These are phyloP conservation scores for Teratosphaeria zuluensis DNA, from an alignment of 2,329 filamentous ascomycete genomes.

Conservation along the genomic window DNA sequence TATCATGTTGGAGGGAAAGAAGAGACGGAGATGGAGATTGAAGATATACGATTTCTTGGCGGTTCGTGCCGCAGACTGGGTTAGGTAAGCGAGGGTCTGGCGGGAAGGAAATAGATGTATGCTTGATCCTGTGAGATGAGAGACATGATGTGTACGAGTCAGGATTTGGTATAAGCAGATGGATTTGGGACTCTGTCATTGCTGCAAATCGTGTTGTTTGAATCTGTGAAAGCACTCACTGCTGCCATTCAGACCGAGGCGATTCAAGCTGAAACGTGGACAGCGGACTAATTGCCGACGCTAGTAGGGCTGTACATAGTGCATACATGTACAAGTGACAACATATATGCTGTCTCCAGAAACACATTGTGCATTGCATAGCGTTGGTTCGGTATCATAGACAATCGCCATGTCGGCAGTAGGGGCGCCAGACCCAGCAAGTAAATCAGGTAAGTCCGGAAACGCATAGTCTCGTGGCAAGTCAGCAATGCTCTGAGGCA, in stretches of 20 bases:
- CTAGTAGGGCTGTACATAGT: background rate
- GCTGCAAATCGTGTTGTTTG: background rate
- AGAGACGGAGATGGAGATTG: background rate
- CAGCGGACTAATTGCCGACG: background rate
- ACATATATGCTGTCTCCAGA: background rate
- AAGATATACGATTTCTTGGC: background rate
- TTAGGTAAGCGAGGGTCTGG: background rate
- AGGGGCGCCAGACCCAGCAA: slow-evolving; percentile 6
- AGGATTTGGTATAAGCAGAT: background rate
- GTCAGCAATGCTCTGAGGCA: background rate
- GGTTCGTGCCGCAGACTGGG: background rate
- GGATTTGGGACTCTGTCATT: background rate
- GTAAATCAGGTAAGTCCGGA: slow-evolving; percentile 10
- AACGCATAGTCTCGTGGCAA: background rate
- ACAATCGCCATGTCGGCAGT: slow-evolving; percentile 7
- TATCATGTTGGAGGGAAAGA: slow-evolving; percentile 2
- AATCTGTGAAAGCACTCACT: background rate
- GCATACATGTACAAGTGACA: background rate
- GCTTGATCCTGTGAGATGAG: too few relatives aligned
- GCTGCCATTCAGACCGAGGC: background rate
- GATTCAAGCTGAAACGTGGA: background rate
- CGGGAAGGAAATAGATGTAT: too few relatives aligned
- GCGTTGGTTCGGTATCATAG: background rate
- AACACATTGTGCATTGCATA: background rate
- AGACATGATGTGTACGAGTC: background rate